These are phyloP conservation scores for Pseudogymnoascus sp. DNA, from an alignment of 2,329 filamentous ascomycete species.

Conservation along the genomic window DNA sequence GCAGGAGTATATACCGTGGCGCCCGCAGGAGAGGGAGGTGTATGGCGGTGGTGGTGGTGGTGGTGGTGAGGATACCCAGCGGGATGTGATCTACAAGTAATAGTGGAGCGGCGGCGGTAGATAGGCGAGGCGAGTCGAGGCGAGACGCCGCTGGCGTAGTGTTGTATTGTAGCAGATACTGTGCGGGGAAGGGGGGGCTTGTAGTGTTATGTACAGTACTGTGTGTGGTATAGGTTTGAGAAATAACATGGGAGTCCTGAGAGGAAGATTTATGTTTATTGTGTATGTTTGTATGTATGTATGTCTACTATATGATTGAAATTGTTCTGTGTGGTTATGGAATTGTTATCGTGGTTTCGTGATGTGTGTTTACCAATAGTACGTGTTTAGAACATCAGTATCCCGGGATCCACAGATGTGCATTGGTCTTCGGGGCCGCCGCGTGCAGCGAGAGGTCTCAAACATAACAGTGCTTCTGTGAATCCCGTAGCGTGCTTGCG, in stretches of 20 bases:
- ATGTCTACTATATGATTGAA: no score
- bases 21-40: neutral
- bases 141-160: neutral
- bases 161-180: neutral
- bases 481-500: no score
- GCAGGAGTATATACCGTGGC: constrained; percentile 3
- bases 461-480: neutral
- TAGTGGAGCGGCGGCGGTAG: neutral
- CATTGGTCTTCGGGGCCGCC: neutral
- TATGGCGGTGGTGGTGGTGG: neutral
- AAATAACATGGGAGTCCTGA: neutral
- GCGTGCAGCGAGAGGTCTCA: constrained; percentile 7
- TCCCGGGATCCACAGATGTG: neutral
- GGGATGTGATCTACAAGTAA: neutral
- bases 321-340: neutral
- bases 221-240: neutral
- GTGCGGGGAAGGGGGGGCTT: neutral
- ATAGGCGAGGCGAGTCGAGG: no score
- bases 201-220: constrained; percentile 1
- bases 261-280: neutral
- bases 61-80: neutral
- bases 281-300: neutral
- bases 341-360: neutral
- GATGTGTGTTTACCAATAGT: neutral
- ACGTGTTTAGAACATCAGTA: neutral